These are phyloP conservation scores for Pichia ethanolica DNA, from an alignment of 805 yeast genomes.

Conservation along the genomic window DNA sequence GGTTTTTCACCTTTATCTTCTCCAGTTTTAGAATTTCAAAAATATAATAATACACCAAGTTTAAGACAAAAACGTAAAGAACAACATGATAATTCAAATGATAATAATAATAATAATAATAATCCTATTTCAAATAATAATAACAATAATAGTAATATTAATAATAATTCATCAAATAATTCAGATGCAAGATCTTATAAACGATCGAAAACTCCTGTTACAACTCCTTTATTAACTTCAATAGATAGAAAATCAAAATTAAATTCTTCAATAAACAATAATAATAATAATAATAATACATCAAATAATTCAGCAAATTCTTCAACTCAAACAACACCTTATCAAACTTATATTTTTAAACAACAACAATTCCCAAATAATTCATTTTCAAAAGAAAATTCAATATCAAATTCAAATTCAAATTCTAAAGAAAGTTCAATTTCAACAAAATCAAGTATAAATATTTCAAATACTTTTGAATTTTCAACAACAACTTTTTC, in stretches of 20 bases:
- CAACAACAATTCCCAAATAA: conserved; percentile 3
- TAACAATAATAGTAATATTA: background rate
- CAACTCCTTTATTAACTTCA: conserved; percentile 35
- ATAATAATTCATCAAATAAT: background rate
- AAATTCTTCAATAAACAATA: too few relatives aligned
- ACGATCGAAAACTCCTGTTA: conserved; percentile 33
- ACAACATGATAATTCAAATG: conserved; percentile 2
- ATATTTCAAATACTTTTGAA: background rate
- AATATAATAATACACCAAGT: conserved; percentile 11
- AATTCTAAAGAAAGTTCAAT: background rate
- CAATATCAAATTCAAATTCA: background rate
- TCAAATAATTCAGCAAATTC: conserved; percentile 12
- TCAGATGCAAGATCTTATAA: conserved; percentile 14
- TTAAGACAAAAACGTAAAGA: conserved; percentile 18
- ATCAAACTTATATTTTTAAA: conserved; percentile 5
- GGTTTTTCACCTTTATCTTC: conserved; percentile 51
- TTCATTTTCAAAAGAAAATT: background rate
- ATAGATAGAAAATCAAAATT: conserved; percentile 1
- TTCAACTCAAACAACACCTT: conserved; percentile 3
- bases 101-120: background rate
- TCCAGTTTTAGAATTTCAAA: conserved; percentile 54
- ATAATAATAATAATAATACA: conserved; percentile 1
- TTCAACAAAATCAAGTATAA: background rate
- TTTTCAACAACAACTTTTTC: background rate
- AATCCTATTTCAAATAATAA: background rate